Base-by-base conservation (phyloP, 2,329 filamentous ascomycete species). In the Aureobasidium mangrovei region DNA sequence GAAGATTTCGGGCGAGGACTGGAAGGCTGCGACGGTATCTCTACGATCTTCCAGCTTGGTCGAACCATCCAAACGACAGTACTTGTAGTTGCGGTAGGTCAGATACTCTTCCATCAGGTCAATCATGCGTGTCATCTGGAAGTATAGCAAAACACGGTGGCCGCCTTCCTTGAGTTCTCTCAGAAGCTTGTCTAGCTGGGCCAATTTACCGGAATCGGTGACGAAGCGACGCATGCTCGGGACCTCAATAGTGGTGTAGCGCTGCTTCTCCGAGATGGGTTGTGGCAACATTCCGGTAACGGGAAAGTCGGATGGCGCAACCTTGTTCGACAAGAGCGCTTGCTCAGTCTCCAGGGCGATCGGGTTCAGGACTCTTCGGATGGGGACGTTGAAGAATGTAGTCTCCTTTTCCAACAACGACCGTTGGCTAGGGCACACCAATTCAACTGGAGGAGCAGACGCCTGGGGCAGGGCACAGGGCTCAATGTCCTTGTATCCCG, bases 81-180 rank as follows among this genome's bases (percentile, higher is more conserved):
- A 98, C 71, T 95, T 96, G 83, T 95, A 97, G 73, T 97, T 96
- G 68, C 93, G 88, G 74, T 97, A 97, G 0, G 93, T 97, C 56
- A 98, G 77, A 64, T 97, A 98, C 72, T 98, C 93, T 70, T 98
- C 93, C 88, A 97, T 97, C 57, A 98, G 77, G 69, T 98, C 91
- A 66, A 98, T 97, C 93, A 98, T 98, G 66, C 88, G 87, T 3
- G 93, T 98, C 93, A 98, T 98, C 77, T 98, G 93, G 87, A 98
- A 98, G 78, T 98, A 98, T 24, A 98, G 77, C 53, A 98, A 77
- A 26, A 98, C 93, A 65, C 93, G 90, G 63, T 98, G 93, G 35
- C 87, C 87, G 59, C 86, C 88, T 58, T 89, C 86, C 78, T 97
- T 98, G 64, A 98, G 83, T 69, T 90, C 81, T 67, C 87, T 87